phyloP scores from a whole-genome alignment of 1,284 basidiomycete genomes.

The Meira nashicola region DNA sequence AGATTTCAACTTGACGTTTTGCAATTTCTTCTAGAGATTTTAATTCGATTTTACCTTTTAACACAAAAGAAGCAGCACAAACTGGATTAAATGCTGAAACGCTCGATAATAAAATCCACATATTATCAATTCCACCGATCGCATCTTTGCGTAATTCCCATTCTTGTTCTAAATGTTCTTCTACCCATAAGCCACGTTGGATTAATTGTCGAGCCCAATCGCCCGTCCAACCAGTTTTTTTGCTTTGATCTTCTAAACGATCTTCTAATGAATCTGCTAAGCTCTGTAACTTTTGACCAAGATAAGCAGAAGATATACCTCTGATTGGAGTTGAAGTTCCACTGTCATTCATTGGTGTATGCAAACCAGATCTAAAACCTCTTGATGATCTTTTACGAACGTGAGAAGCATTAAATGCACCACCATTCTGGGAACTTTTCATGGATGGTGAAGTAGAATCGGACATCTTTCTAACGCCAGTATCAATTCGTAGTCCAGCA shows the following conservation, averaged over 20 bases:
- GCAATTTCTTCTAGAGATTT: slow-evolving; percentile 19
- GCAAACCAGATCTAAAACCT: too few species aligned
- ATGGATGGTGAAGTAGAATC: too few species aligned
- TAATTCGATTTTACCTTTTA: slow-evolving; percentile 10
- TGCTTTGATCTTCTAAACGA: background rate
- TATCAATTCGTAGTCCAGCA: too few species aligned
- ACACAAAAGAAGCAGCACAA: slow-evolving; percentile 41
- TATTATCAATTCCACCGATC: slow-evolving; percentile 27
- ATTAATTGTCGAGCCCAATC: background rate
- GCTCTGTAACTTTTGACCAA: slow-evolving; percentile 4
- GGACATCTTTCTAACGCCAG: too few species aligned
- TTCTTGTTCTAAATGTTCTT: slow-evolving; percentile 11
- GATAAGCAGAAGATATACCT: background rate
- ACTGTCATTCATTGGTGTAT: too few species aligned
- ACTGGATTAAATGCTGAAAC: slow-evolving; percentile 43
- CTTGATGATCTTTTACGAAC: too few species aligned
- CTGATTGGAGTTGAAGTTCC: too few species aligned
- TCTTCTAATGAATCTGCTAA: background rate
- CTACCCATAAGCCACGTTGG: slow-evolving; percentile 7
- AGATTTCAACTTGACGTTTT: slow-evolving; percentile 23
- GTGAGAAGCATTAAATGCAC: too few species aligned
- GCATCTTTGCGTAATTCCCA: slow-evolving; percentile 1
- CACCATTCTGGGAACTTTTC: too few species aligned
- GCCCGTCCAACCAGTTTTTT: slow-evolving; percentile 2
- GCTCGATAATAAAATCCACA: slow-evolving; percentile 34